Evolutionary conservation across 768 basidiomycete genomes (phyloP).

Genomic region (Exsudoporus frostii): DNA sequence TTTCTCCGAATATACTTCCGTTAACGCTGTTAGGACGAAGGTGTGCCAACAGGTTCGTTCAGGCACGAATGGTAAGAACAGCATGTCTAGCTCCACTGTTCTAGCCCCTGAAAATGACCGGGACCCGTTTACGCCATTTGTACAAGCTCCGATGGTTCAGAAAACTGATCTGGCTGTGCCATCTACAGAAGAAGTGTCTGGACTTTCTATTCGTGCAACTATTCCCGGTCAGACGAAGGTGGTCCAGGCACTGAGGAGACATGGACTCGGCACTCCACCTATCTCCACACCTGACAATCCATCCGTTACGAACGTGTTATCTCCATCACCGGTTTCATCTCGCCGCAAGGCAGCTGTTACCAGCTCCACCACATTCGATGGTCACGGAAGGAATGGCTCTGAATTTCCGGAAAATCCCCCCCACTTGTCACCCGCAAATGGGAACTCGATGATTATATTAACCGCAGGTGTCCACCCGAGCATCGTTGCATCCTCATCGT

Average conservation of each 20-base stretch:
- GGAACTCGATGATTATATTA: neutral
- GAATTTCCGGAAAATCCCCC: neutral
- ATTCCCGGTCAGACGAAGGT: neutral
- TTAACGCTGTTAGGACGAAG: neutral
- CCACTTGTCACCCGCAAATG: neutral
- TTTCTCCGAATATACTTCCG: neutral
- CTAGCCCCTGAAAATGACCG: neutral
- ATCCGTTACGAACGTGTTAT: neutral
- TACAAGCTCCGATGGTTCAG: neutral
- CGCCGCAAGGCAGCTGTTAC: neutral
- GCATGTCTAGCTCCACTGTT: conserved; percentile 11
- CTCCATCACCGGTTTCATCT: neutral
- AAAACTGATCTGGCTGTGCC: conserved; percentile 2
- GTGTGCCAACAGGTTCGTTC: neutral
- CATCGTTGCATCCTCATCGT: neutral
- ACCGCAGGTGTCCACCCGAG: neutral
- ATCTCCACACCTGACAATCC: neutral
- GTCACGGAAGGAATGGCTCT: conserved; percentile 1
- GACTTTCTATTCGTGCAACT: neutral
- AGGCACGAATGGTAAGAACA: neutral
- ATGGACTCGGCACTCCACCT: neutral
- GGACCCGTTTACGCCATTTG: neutral
- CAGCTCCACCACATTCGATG: conserved; percentile 9
- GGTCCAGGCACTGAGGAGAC: neutral
- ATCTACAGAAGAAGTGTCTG: neutral